These are phyloP conservation scores for Trichoderma citrinoviride DNA, from an alignment of 2,329 filamentous ascomycete species.

Conservation along the genomic window DNA sequence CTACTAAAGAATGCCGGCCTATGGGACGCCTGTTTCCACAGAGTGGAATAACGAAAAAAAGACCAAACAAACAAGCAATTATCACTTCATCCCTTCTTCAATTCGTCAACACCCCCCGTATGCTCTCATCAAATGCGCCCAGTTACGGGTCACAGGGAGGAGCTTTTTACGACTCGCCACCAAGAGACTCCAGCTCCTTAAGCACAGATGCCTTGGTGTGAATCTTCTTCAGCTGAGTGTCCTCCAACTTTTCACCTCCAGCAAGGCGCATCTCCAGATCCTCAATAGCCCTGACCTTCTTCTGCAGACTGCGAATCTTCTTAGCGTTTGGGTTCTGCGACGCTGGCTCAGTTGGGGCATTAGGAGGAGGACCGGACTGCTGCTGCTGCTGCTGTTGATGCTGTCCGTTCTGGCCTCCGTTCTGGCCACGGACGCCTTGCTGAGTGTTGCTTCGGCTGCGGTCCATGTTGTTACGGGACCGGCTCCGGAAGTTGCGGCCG, in stretches of 20 bases:
- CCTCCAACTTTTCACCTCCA: constrained; percentile 92
- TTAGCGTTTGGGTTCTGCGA: constrained; percentile 76
- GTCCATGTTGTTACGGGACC: constrained; percentile 52
- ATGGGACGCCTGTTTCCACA: constrained; percentile 10
- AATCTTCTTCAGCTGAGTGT: constrained; percentile 99
- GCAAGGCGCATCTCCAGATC: constrained; percentile 96
- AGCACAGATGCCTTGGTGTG: constrained; percentile 79
- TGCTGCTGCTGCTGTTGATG: constrained; percentile 5
- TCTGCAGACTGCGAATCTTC: constrained; percentile 88
- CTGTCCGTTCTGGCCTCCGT: constrained; percentile 23
- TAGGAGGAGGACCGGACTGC: constrained; percentile 15
- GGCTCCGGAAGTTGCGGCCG: constrained; percentile 52
- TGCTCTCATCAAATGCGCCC: neutral
- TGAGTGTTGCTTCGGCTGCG: constrained; percentile 55
- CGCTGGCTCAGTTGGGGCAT: constrained; percentile 28
- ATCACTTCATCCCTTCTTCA: neutral
- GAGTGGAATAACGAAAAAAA: neutral
- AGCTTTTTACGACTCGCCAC: constrained; percentile 30
- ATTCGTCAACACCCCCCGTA: neutral
- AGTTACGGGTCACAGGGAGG: neutral
- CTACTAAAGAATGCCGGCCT: neutral
- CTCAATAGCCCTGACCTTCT: constrained; percentile 97
- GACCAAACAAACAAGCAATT: neutral
- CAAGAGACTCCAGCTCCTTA: constrained; percentile 71
- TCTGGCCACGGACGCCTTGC: constrained; percentile 35